Percentiles rank a stretch among this genome's conserved stretches.
Evolutionary conservation across 2,329 filamentous ascomycete genomes (phyloP).

Genomic region (Beauveria sp.): DNA sequence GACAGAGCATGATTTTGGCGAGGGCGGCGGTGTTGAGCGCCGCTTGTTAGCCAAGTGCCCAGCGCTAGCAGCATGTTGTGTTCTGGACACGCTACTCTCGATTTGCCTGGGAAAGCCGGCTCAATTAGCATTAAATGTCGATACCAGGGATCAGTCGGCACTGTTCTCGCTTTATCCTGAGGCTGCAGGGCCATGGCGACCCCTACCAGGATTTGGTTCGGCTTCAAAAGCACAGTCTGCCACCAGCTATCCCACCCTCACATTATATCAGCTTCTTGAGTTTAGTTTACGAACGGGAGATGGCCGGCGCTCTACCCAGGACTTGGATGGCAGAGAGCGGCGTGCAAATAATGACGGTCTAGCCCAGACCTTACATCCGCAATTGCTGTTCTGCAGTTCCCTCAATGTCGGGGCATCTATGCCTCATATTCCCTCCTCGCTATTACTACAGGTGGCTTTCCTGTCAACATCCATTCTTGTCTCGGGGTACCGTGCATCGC

Average conservation of each 20-base stretch:
- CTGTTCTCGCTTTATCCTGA: conserved; percentile 61
- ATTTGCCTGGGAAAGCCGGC: conserved; percentile 41
- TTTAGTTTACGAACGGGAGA: neutral
- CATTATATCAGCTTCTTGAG: conserved; percentile 4
- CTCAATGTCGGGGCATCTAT: conserved; percentile 27
- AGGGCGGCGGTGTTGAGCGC: neutral
- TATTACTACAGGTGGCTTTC: conserved; percentile 30
- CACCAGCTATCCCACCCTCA: neutral
- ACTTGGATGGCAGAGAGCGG: conserved; percentile 13
- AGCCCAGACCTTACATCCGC: conserved; percentile 24
- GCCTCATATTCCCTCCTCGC: conserved; percentile 27
- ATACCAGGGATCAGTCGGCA: conserved; percentile 35
- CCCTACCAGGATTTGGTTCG: conserved; percentile 33
- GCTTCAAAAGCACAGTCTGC: neutral
- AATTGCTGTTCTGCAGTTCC: conserved; percentile 31
- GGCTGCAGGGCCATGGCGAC: conserved; percentile 67
- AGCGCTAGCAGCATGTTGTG: conserved; percentile 46
- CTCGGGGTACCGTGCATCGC: conserved; percentile 24
- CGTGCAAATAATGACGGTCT: conserved; percentile 21
- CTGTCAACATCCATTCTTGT: conserved; percentile 28
- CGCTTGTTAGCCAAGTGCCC: conserved; percentile 15
- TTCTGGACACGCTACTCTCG: conserved; percentile 53
- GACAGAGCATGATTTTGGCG: conserved; percentile 17
- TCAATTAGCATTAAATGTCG: conserved; percentile 38
- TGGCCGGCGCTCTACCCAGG: conserved; percentile 13